Evolutionary conservation across 1,284 basidiomycete genomes (phyloP).

Genomic region (Inonotus hispidus): DNA sequence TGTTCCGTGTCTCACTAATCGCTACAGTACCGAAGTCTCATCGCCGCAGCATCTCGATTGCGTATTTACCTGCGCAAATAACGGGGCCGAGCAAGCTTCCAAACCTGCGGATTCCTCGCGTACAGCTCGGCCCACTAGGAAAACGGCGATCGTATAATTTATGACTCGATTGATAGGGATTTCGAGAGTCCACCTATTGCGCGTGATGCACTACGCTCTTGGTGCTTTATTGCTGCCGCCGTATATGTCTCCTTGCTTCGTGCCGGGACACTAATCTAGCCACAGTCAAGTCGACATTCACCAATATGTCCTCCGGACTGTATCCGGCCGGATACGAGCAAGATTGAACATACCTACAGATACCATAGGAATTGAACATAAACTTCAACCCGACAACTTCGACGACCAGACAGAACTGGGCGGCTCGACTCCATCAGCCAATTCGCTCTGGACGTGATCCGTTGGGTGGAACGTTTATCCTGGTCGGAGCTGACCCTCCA

Average conservation of each 20-base stretch:
- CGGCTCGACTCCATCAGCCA: constrained; percentile 26
- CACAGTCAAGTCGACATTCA: constrained; percentile 6
- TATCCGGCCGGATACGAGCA: too few species aligned
- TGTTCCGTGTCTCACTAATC: too few species aligned
- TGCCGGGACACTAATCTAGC: constrained; percentile 12
- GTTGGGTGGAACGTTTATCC: constrained; percentile 30
- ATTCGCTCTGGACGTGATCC: constrained; percentile 27
- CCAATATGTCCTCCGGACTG: not conserved
- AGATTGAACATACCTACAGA: not conserved
- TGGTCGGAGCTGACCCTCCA: constrained; percentile 23
- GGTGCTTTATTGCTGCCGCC: not conserved
- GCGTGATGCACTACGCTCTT: not conserved
- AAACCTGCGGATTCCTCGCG: not conserved
- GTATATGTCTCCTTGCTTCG: not conserved
- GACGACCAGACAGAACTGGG: constrained; percentile 22
- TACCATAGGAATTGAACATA: constrained; percentile 8
- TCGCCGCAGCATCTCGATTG: too few species aligned
- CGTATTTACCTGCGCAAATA: too few species aligned
- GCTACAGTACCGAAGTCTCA: too few species aligned
- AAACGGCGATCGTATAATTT: too few species aligned
- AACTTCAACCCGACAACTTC: constrained; percentile 26
- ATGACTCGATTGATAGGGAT: not conserved
- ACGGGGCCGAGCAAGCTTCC: not conserved
- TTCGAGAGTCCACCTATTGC: not conserved
- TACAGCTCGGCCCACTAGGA: too few species aligned